These are phyloP conservation scores for Chlamydomonas schloesseri DNA, from an alignment of 139 green algal genomes.

Conservation along the genomic window DNA sequence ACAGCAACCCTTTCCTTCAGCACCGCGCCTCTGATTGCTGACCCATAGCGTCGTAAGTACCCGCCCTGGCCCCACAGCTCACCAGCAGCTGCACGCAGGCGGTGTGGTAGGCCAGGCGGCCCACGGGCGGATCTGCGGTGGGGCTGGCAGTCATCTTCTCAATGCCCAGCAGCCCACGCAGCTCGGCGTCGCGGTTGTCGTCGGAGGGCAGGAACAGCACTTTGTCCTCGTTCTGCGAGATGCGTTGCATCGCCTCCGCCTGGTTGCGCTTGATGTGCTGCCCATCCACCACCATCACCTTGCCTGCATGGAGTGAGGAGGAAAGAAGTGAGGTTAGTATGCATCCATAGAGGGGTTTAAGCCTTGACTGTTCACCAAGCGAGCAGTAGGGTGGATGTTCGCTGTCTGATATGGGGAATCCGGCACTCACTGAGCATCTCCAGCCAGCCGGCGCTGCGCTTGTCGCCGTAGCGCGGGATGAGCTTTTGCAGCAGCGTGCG, in stretches of 20 bases:
- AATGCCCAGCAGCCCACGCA: background rate
- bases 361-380: too few relatives aligned
- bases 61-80: too few relatives aligned
- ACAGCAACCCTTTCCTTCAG: too few relatives aligned
- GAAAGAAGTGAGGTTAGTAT: too few relatives aligned
- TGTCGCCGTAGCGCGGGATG: constrained; percentile 45
- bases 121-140: background rate
- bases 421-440: constrained; percentile 32
- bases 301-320: background rate
- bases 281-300: constrained; percentile 49
- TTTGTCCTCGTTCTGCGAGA: constrained; percentile 15
- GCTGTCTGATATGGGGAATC: too few relatives aligned
- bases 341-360: background rate
- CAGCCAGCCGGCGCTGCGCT: constrained; percentile 48
- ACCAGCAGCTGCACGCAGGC: constrained; percentile 42
- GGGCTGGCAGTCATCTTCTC: background rate
- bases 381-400: too few relatives aligned
- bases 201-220: constrained; percentile 17
- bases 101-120: constrained; percentile 44
- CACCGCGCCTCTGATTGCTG: too few relatives aligned
- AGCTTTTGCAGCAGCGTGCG: constrained; percentile 32
- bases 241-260: constrained; percentile 38
- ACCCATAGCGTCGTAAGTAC: too few relatives aligned
- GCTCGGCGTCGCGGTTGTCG: constrained; percentile 7
- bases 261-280: constrained; percentile 48